Conservation (phyloP, 306 rosid species). For the Prunus persica region Prunus_persica_NCBIv2 NC_034014.1:5756001-5756500, state of each 20-base stretch:
- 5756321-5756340: constrained; percentile 26
- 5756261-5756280: constrained; percentile 13
- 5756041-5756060: not conserved
- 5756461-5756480: constrained; percentile 42
- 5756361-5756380: constrained; percentile 40
- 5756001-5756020: not conserved
- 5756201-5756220: constrained; percentile 12
- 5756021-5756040: not conserved
- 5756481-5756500: constrained; percentile 52
- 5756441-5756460: constrained; percentile 54
- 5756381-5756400: constrained; percentile 13
- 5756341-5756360: constrained; percentile 32
- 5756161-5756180: not conserved
- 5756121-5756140: no score
- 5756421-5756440: constrained; percentile 57
- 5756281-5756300: constrained; percentile 24
- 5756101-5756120: constrained; percentile 20
- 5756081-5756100: not conserved
- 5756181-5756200: constrained; percentile 13
- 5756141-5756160: not conserved
- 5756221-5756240: not conserved
- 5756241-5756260: constrained; percentile 19
- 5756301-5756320: constrained; percentile 32
- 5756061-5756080: constrained; percentile 1
- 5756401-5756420: constrained; percentile 34